Base-by-base conservation (phyloP, 164 flowering plant species). In the Warburgia ugandensis region DNA sequence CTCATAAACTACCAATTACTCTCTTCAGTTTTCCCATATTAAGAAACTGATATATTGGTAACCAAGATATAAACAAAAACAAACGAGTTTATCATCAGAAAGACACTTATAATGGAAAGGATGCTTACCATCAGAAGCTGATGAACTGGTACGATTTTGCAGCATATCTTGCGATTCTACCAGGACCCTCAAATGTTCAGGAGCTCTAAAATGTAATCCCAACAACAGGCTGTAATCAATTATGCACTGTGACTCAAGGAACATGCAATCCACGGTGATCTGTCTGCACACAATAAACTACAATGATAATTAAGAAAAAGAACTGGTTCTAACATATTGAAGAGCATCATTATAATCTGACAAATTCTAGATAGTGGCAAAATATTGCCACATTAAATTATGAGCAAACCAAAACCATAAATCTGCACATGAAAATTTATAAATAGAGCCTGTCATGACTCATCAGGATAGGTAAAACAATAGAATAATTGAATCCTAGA, bases 121-220 rank as follows among this genome's bases (percentile, higher is more conserved):
- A 33, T 65, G 7, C 39, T 48, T 72, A 81, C 84, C 80, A 58
- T 76, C 73, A 58, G 43, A 60, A 19, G 54, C 39, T 54, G 49
- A 45, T 17, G 63, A 38, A 45, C 13, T 64, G 37, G 65, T 73
- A 54, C 29, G 51, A n/a, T n/a, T n/a, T 6, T 56, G 56, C 45
- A 42, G 42, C 19, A 70, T 45, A 56, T 58, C 71, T 12, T 77
- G 63, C 42, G 69, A 53, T 61, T 75, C 80, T 45, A 65, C 54
- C 27, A 71, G 45, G 30, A 70, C 61, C 58, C 54, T 83, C 68
- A 85, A 70, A 66, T 77, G 77, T 58, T 75, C 80, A 32, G 97
- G 97, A 58, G 94, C 96, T 69, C 94, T 73, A 67, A 87, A 91
- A 69, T 91, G 98, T 58, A 91, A 59, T 22, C 98, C 98, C 71